Conservation (phyloP, 306 rosid genomes). For the Cucurbita pepo region DNA sequence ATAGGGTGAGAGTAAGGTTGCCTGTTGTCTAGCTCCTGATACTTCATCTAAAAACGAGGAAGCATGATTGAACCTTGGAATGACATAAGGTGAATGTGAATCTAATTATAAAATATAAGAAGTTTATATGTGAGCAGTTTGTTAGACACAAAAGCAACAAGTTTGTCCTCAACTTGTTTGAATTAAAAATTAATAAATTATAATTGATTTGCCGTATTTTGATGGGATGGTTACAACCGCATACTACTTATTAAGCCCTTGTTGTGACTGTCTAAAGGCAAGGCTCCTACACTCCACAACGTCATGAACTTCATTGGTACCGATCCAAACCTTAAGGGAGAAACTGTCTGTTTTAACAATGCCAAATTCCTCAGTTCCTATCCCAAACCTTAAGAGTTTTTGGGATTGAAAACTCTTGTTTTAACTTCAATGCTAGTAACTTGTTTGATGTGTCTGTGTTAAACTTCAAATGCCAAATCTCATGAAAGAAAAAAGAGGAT, state of each 20-base stretch:
- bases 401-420: neutral
- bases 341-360: neutral
- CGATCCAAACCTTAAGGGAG: neutral
- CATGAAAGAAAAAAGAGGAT: neutral
- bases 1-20: too few relatives aligned
- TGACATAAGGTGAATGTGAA: neutral
- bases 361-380: neutral
- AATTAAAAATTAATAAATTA: neutral
- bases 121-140: neutral
- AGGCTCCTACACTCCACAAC: neutral
- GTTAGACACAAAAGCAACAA: neutral
- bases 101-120: neutral
- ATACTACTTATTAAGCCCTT: neutral
- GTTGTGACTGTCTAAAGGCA: neutral
- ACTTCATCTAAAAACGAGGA: neutral
- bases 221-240: neutral
- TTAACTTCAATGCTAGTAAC: neutral
- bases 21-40: too few relatives aligned
- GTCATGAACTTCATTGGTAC: neutral
- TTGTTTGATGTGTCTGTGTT: neutral
- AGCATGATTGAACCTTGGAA: neutral
- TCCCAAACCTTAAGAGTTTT: neutral
- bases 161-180: neutral
- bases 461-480: neutral
- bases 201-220: neutral